phyloP scores from a whole-genome alignment of 495 filamentous ascomycete genomes.

The Penicillium psychrofluorescens region DNA sequence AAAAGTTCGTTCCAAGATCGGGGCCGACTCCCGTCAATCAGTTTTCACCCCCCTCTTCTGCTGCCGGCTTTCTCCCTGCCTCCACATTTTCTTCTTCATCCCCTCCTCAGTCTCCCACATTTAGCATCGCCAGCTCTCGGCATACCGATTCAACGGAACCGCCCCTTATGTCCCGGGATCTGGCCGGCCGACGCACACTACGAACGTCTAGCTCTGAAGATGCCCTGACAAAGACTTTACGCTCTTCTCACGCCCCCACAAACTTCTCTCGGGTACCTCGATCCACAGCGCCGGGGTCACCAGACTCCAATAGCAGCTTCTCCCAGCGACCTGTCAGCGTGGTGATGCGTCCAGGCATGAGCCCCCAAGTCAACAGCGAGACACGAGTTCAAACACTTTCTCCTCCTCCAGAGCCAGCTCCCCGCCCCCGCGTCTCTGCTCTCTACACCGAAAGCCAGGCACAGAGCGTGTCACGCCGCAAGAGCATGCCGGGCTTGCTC shows the following conservation, averaged over 20 bases:
- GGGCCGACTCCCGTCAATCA: conserved; percentile 11
- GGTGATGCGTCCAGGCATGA: conserved; percentile 9
- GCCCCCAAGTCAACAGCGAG: conserved; percentile 7
- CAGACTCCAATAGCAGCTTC: conserved; percentile 6
- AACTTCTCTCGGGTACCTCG: conserved; percentile 21
- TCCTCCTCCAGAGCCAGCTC: conserved; percentile 3
- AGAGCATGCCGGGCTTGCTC: conserved; percentile 51
- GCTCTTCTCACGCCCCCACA: conserved; percentile 4
- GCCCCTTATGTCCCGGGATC: neutral
- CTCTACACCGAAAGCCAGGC: conserved; percentile 1
- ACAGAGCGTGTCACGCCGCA: conserved; percentile 26
- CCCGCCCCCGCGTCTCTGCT: conserved; percentile 5
- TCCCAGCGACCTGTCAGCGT: conserved; percentile 13
- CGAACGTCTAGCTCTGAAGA: conserved; percentile 31
- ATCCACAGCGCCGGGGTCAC: conserved; percentile 1
- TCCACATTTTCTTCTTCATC: conserved; percentile 27
- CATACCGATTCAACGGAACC: conserved; percentile 16
- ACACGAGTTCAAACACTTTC: neutral
- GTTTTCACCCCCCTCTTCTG: conserved; percentile 9
- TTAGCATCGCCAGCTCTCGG: conserved; percentile 18
- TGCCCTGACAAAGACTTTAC: conserved; percentile 15
- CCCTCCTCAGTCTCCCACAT: conserved; percentile 32
- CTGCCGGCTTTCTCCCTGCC: conserved; percentile 10
- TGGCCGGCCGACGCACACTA: conserved; percentile 11
- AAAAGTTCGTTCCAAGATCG: conserved; percentile 25